Evolutionary conservation across 1,284 basidiomycete species (phyloP).

Genomic region (Violaceomyces palustris): DNA sequence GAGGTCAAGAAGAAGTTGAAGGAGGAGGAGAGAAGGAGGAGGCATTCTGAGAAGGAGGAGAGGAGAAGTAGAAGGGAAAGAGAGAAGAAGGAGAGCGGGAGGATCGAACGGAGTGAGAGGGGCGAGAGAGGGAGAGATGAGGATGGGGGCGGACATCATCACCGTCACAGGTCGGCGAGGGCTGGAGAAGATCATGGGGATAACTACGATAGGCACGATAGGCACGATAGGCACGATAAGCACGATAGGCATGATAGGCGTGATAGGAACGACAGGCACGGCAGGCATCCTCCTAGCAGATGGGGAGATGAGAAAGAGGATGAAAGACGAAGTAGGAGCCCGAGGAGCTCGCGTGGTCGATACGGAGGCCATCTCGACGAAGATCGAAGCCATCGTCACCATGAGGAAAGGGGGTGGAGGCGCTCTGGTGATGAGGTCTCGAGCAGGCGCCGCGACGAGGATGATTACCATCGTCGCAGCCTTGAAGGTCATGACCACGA

Average conservation of each 20-base stretch:
- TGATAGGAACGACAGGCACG: not conserved
- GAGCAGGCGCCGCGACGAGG: no score
- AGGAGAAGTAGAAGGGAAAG: conserved; percentile 3
- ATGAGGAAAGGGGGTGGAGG: no score
- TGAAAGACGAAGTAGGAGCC: not conserved
- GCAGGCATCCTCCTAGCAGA: no score
- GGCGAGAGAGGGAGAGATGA: not conserved
- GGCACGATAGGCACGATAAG: conserved; percentile 1
- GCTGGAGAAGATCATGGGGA: no score
- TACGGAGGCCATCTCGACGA: no score
- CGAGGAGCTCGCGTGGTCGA: no score
- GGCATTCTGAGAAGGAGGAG: conserved; percentile 3
- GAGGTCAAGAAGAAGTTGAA: conserved; percentile 8
- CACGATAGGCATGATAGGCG: conserved; percentile 2
- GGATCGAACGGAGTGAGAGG: not conserved
- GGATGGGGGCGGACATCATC: not conserved
- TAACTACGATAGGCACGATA: not conserved
- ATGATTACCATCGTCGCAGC: no score
- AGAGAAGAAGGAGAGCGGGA: not conserved
- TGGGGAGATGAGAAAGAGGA: no score
- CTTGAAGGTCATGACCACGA: no score
- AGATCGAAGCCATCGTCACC: conserved; percentile 1
- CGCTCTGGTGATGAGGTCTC: no score
- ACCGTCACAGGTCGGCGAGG: conserved; percentile 2
- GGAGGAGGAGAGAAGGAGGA: conserved; percentile 5